phyloP scores from a whole-genome alignment of 345 rosid species.

The Lagerstroemia speciosa region DNA sequence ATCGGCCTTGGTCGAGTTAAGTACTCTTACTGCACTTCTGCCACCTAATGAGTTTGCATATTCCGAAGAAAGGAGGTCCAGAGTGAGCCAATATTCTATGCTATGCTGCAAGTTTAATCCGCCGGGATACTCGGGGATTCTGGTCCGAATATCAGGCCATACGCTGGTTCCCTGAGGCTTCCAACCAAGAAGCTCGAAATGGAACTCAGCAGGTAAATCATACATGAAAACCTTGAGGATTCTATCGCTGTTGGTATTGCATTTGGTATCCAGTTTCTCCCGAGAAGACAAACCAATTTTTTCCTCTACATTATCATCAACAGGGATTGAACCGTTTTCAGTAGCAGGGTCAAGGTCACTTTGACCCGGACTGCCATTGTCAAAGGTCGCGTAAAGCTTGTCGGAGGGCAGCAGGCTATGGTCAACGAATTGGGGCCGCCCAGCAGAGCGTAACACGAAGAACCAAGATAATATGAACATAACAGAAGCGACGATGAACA shows the following conservation, averaged over 20 bases:
- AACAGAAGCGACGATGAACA: constrained; percentile 32
- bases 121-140: constrained; percentile 68
- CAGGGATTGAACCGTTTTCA: constrained; percentile 19
- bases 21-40: constrained; percentile 59
- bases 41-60: constrained; percentile 31
- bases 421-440: constrained; percentile 27
- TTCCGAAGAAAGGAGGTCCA: constrained; percentile 83
- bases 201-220: constrained; percentile 78
- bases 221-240: constrained; percentile 77
- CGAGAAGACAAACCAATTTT: not conserved
- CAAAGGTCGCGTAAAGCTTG: constrained; percentile 17
- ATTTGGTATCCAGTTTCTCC: not conserved
- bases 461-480: constrained; percentile 67
- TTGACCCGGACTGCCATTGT: constrained; percentile 16
- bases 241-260: constrained; percentile 13
- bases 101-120: constrained; percentile 95
- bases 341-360: constrained; percentile 15
- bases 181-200: constrained; percentile 78
- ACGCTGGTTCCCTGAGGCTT: constrained; percentile 39
- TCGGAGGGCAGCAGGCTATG: constrained; percentile 24
- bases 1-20: constrained; percentile 79
- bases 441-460: constrained; percentile 46
- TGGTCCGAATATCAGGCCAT: constrained; percentile 70
- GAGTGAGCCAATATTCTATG: constrained; percentile 89
- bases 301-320: constrained; percentile 20